Conservation (phyloP, 2,329 filamentous ascomycete species). For the Lasiodiplodia theobromae region DNA sequence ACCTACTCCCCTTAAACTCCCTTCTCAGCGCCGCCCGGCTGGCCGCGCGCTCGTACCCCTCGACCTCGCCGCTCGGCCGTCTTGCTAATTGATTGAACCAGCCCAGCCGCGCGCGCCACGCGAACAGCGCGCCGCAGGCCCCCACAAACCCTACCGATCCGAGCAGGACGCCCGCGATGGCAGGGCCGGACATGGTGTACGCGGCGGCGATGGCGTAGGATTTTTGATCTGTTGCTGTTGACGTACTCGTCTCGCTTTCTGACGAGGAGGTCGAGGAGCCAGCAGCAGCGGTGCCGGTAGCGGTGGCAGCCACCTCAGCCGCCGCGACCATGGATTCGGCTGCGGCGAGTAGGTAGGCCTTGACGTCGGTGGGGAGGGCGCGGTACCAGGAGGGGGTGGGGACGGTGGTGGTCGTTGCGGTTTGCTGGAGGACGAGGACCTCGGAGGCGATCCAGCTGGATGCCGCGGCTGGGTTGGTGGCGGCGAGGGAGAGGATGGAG, state of each 20-base stretch:
- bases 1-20: slow-evolving; percentile 19
- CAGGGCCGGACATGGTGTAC: slow-evolving; percentile 1
- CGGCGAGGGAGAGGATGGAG: slow-evolving; percentile 48
- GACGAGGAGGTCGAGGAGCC: background rate
- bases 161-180: slow-evolving; percentile 5
- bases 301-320: too few species aligned
- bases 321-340: background rate
- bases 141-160: slow-evolving; percentile 26
- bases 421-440: slow-evolving; percentile 40
- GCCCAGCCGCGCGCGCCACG: slow-evolving; percentile 7
- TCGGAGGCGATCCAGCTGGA: slow-evolving; percentile 51
- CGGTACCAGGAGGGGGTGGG: slow-evolving; percentile 55
- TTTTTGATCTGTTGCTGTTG: background rate
- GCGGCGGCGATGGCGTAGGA: background rate
- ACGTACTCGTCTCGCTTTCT: too few species aligned
- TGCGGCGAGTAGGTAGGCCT: slow-evolving; percentile 47
- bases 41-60: slow-evolving; percentile 1
- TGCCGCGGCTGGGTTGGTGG: slow-evolving; percentile 52
- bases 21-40: slow-evolving; percentile 3
- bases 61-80: background rate
- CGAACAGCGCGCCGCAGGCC: background rate
- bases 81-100: background rate
- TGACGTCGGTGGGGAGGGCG: slow-evolving; percentile 52
- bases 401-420: slow-evolving; percentile 45
- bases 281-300: background rate